Evolutionary conservation across 202 grass and related monocot species (phyloP).

Genomic region (Setaria viridis): DNA sequence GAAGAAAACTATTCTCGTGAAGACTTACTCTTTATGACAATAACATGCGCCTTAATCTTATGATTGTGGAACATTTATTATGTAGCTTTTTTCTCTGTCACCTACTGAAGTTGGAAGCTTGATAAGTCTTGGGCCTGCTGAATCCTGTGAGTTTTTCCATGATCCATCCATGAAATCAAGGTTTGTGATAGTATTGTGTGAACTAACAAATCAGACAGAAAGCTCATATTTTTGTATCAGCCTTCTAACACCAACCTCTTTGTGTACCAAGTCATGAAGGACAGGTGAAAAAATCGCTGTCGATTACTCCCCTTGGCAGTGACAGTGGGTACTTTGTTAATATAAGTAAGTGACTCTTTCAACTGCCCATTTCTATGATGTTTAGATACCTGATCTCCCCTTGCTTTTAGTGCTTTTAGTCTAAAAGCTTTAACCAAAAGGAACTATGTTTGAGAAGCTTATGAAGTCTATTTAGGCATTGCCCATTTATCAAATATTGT

Average conservation of each 20-base stretch:
- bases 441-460: background rate
- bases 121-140: slow-evolving; percentile 85
- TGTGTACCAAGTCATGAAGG: slow-evolving; percentile 68
- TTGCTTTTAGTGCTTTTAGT: background rate
- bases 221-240: background rate
- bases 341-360: slow-evolving; percentile 66
- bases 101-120: slow-evolving; percentile 91
- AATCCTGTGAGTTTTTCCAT: slow-evolving; percentile 97
- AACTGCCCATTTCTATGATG: slow-evolving; percentile 26
- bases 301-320: slow-evolving; percentile 66
- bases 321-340: slow-evolving; percentile 84
- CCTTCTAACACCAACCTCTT: slow-evolving; percentile 32
- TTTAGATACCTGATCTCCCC: background rate
- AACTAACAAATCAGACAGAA: slow-evolving; percentile 15
- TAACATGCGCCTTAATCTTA: slow-evolving; percentile 12
- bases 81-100: slow-evolving; percentile 84
- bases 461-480: background rate
- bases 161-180: slow-evolving; percentile 99
- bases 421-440: background rate
- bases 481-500: background rate
- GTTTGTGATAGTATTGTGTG: slow-evolving; percentile 43
- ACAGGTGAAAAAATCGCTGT: slow-evolving; percentile 82
- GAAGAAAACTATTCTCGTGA: background rate
- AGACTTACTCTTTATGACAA: slow-evolving; percentile 7
- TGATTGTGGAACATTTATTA: slow-evolving; percentile 27